Conservation (phyloP, 2,329 filamentous ascomycete species). For the Aspergillus fischeri region DNA sequence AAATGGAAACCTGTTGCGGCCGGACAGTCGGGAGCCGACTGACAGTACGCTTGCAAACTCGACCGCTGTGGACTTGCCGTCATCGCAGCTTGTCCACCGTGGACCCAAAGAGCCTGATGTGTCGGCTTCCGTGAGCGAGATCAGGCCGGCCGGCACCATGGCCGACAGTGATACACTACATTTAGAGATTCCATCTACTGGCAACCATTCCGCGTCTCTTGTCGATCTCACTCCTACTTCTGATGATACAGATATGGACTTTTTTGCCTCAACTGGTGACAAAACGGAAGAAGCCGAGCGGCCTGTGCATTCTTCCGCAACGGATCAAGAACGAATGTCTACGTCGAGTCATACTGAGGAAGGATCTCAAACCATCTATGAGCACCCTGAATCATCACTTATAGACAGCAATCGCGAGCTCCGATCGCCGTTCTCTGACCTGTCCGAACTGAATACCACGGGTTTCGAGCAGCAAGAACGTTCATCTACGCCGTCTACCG, state of each 20-base stretch:
- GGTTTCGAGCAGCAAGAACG: conserved; percentile 17
- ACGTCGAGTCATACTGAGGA: conserved; percentile 33
- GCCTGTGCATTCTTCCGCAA: neutral
- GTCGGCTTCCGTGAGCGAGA: conserved; percentile 6
- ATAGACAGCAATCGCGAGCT: conserved; percentile 16
- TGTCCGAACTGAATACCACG: conserved; percentile 10
- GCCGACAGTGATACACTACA: conserved; percentile 21
- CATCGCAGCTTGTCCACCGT: conserved; percentile 24
- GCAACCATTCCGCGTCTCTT: conserved; percentile 40
- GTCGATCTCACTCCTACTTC: conserved; percentile 45
- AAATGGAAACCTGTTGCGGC: conserved; percentile 33
- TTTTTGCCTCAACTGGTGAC: conserved; percentile 8
- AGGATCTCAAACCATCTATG: conserved; percentile 30
- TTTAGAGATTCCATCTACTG: conserved; percentile 31
- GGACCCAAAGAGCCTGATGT: conserved; percentile 14
- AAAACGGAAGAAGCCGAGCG: neutral
- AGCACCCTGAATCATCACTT: conserved; percentile 23
- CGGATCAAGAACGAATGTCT: neutral
- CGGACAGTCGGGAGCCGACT: conserved; percentile 6
- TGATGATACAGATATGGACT: conserved; percentile 28
- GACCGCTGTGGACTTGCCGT: conserved; percentile 33
- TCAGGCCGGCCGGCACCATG: conserved; percentile 11
- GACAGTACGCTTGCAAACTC: conserved; percentile 26
- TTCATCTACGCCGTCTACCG: conserved; percentile 35
- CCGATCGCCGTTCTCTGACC: conserved; percentile 20